Percentiles rank a stretch among this genome's conserved stretches.
phyloP scores from a whole-genome alignment of 306 rosid species.

The Echinosophora koreensis region DNA sequence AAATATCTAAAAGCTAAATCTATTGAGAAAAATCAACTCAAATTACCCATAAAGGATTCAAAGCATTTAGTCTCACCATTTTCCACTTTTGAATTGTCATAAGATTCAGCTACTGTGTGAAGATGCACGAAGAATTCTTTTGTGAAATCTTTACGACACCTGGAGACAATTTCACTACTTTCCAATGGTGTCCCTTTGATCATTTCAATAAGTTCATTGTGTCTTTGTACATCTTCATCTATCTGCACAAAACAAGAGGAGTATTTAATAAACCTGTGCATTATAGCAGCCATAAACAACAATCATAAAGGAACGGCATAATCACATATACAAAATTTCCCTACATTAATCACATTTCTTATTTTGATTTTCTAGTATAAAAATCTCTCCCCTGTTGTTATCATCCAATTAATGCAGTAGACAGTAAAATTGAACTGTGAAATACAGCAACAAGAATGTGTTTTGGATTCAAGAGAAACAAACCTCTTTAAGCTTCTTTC shows the following conservation, averaged over 20 bases:
- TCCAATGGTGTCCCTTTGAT: constrained; percentile 58
- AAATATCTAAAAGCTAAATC: constrained; percentile 34
- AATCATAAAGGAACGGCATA: constrained; percentile 7
- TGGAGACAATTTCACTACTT: constrained; percentile 64
- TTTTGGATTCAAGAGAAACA: constrained; percentile 17
- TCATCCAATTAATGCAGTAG: not conserved
- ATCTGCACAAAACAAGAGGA: constrained; percentile 58
- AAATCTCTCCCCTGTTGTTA: not conserved
- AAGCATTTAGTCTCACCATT: constrained; percentile 66
- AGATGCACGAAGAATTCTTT: constrained; percentile 85
- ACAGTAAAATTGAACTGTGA: constrained; percentile 7
- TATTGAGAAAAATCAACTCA: constrained; percentile 12
- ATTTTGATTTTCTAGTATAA: not conserved
- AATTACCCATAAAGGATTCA: constrained; percentile 10
- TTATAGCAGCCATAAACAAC: constrained; percentile 27
- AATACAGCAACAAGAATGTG: constrained; percentile 13
- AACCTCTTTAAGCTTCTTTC: constrained; percentile 87
- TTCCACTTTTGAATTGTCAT: constrained; percentile 62
- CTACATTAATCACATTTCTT: constrained; percentile 15
- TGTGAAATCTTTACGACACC: constrained; percentile 79
- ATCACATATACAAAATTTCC: constrained; percentile 25
- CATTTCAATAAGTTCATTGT: constrained; percentile 66
- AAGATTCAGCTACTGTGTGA: constrained; percentile 75
- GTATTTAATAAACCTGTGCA: constrained; percentile 13
- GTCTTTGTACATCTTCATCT: constrained; percentile 84